Conservation (phyloP, 192 early-diverging fungal species). For the Dissophora ornata region DNA sequence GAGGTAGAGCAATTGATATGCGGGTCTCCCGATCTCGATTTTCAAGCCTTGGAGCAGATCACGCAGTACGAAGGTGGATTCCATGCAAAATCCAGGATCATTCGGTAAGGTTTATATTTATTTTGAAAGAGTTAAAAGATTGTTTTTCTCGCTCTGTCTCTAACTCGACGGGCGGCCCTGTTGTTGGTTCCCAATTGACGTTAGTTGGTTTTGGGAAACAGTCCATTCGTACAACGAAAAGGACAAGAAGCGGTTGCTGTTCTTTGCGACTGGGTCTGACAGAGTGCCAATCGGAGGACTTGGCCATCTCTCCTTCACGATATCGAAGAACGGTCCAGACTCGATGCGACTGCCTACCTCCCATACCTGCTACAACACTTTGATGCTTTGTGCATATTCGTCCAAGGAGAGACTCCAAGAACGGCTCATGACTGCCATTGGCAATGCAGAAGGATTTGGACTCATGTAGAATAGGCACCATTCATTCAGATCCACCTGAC, state of each 20-base stretch:
- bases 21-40: slow-evolving; percentile 87
- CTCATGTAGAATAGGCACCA: slow-evolving; percentile 74
- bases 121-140: too few species aligned
- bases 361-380: slow-evolving; percentile 93
- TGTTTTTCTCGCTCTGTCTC: not conserved
- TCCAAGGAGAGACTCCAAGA: slow-evolving; percentile 82
- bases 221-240: slow-evolving; percentile 85
- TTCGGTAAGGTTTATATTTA: too few species aligned
- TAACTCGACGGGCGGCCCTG: too few species aligned
- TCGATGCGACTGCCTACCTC: slow-evolving; percentile 90
- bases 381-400: slow-evolving; percentile 87
- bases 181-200: not conserved
- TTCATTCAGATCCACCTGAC: too few species aligned
- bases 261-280: slow-evolving; percentile 93
- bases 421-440: slow-evolving; percentile 81
- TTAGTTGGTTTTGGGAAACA: slow-evolving; percentile 85
- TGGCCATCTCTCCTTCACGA: slow-evolving; percentile 85
- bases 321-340: slow-evolving; percentile 88
- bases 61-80: slow-evolving; percentile 92
- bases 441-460: slow-evolving; percentile 85
- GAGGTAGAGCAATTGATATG: slow-evolving; percentile 92
- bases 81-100: slow-evolving; percentile 68
- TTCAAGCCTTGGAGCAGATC: slow-evolving; percentile 78
- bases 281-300: slow-evolving; percentile 91
- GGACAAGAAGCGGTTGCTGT: slow-evolving; percentile 86